These are phyloP conservation scores for Fraxinus sp. DNA, from an alignment of 305 asterid genomes.

Conservation along the genomic window DNA sequence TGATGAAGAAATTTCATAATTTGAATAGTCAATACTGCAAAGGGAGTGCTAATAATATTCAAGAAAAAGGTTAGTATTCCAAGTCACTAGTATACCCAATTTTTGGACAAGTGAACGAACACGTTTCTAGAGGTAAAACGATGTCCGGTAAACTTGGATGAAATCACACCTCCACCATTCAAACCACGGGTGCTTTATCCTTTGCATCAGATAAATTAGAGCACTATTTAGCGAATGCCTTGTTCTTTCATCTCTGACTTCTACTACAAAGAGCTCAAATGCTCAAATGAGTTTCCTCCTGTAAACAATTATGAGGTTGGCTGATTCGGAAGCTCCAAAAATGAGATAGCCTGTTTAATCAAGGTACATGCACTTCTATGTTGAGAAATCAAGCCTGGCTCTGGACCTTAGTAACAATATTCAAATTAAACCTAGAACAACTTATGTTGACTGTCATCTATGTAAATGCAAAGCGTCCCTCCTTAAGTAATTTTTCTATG, in stretches of 20 bases:
- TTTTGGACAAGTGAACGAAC: background rate
- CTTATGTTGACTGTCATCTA: background rate
- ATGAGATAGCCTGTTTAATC: background rate
- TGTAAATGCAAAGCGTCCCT: background rate
- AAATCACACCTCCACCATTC: background rate
- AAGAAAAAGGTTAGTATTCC: background rate
- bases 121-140: background rate
- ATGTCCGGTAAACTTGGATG: background rate
- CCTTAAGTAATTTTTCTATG: background rate
- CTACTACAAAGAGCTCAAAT: background rate
- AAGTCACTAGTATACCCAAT: background rate
- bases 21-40: background rate
- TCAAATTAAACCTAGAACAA: background rate
- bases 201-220: background rate
- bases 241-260: background rate
- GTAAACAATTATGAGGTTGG: background rate
- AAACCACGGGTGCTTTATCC: background rate
- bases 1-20: background rate
- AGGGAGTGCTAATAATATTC: background rate
- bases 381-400: background rate
- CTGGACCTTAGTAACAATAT: background rate
- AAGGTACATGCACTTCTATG: background rate
- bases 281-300: background rate
- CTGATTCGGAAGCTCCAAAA: background rate
- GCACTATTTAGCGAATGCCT: background rate